Percentiles rank a stretch among this genome's conserved stretches.
These are phyloP conservation scores for Stromatinia cepivora DNA, from an alignment of 2,329 filamentous ascomycete species.

Conservation along the genomic window DNA sequence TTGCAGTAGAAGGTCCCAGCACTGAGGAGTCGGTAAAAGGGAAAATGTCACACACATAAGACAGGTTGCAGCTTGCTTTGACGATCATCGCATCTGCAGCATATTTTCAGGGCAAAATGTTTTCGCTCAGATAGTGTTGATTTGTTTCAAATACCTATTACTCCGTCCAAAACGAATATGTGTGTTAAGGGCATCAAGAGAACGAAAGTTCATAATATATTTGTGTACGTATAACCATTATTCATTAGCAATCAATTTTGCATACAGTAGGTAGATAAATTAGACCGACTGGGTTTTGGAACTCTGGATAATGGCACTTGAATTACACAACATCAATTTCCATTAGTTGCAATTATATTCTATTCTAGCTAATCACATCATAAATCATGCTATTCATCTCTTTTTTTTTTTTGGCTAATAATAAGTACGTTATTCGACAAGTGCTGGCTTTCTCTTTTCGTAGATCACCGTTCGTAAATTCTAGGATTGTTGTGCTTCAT, in stretches of 20 bases:
- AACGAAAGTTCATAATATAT: background rate
- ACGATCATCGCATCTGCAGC: conserved; percentile 22
- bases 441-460: background rate
- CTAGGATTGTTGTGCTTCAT: background rate
- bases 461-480: background rate
- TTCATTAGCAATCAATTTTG: background rate
- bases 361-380: background rate
- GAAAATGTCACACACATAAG: conserved; percentile 15
- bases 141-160: background rate
- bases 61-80: conserved; percentile 18
- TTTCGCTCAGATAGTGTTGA: background rate
- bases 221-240: background rate
- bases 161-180: background rate
- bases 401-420: background rate
- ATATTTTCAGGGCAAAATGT: background rate
- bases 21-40: conserved; percentile 23
- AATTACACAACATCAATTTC: conserved; percentile 11
- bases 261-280: background rate
- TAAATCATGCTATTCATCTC: background rate
- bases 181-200: background rate
- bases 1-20: conserved; percentile 17
- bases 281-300: background rate
- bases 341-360: background rate
- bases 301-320: background rate
- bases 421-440: background rate